phyloP scores from a whole-genome alignment of 176 grass and related monocot species.

The Cenchrus fungigraminus region DNA sequence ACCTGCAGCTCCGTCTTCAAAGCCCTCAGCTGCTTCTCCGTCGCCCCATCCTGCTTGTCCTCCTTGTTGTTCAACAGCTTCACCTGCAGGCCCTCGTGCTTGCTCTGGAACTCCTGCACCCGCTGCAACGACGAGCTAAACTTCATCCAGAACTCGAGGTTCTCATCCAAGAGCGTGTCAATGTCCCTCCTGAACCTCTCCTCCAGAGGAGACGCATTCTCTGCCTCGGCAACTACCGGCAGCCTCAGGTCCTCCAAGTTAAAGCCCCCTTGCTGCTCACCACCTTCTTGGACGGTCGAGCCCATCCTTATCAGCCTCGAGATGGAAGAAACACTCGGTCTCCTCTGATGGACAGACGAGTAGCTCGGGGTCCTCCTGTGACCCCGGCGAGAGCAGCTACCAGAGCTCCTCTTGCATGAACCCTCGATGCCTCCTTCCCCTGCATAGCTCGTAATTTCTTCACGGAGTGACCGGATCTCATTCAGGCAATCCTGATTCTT shows the following conservation, averaged over 20 bases:
- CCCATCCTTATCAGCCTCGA: conserved; percentile 47
- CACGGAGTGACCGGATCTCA: conserved; percentile 68
- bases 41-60: neutral
- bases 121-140: conserved; percentile 82
- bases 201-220: conserved; percentile 52
- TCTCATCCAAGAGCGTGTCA: conserved; percentile 84
- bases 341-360: conserved; percentile 32
- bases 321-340: conserved; percentile 48
- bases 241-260: conserved; percentile 49
- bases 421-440: conserved; percentile 25
- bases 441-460: conserved; percentile 41
- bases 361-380: conserved; percentile 57
- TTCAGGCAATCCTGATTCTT: conserved; percentile 65
- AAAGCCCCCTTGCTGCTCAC: neutral
- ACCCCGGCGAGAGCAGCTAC: conserved; percentile 8
- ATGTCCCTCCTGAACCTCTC: conserved; percentile 74
- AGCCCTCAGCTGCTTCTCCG: conserved; percentile 60
- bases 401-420: neutral
- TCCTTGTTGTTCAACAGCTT: conserved; percentile 30
- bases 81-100: conserved; percentile 44
- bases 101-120: conserved; percentile 73
- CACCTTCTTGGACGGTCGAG: conserved; percentile 30
- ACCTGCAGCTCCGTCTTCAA: conserved; percentile 93
- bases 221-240: conserved; percentile 27
- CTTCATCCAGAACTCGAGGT: conserved; percentile 91